Evolutionary conservation across 441 rosid genomes (phyloP).

Genomic region (Biscutella laevigata): DNA sequence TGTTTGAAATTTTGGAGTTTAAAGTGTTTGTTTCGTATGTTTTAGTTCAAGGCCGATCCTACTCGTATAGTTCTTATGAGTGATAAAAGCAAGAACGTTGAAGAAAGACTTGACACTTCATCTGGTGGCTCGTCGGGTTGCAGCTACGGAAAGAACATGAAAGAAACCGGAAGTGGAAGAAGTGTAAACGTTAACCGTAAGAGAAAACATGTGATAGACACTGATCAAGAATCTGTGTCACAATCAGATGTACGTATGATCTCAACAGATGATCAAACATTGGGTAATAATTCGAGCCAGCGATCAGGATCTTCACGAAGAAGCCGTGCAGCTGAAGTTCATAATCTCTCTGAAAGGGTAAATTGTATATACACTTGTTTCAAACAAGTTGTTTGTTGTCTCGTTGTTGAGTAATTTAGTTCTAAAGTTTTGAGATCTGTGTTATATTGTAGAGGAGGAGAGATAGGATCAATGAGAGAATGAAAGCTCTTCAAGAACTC

Average conservation of each 20-base stretch:
- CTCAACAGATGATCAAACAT: slow-evolving; percentile 31
- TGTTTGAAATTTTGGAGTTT: too few relatives aligned
- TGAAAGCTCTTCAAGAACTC: slow-evolving; percentile 61
- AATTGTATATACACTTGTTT: background rate
- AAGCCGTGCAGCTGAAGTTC: slow-evolving; percentile 73
- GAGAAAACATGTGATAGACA: slow-evolving; percentile 38
- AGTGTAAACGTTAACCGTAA: slow-evolving; percentile 34
- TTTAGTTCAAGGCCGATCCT: too few relatives aligned
- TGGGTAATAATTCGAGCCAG: slow-evolving; percentile 35
- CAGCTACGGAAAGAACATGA: slow-evolving; percentile 38
- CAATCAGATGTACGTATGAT: slow-evolving; percentile 41
- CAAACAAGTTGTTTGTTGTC: too few relatives aligned
- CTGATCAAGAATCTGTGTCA: slow-evolving; percentile 47
- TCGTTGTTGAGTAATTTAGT: too few relatives aligned
- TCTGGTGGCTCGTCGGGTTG: slow-evolving; percentile 62
- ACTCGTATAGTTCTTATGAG: background rate
- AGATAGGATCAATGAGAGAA: slow-evolving; percentile 69
- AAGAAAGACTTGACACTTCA: slow-evolving; percentile 33
- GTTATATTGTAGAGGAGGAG: slow-evolving; percentile 74
- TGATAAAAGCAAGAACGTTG: slow-evolving; percentile 31
- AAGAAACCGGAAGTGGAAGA: slow-evolving; percentile 35
- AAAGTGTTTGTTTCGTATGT: too few relatives aligned
- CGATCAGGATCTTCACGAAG: slow-evolving; percentile 46
- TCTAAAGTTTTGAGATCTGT: too few relatives aligned
- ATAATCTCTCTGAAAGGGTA: slow-evolving; percentile 74